Evolutionary conservation across 163 green algal genomes (phyloP).

Genomic region (Dunaliella salina): DNA sequence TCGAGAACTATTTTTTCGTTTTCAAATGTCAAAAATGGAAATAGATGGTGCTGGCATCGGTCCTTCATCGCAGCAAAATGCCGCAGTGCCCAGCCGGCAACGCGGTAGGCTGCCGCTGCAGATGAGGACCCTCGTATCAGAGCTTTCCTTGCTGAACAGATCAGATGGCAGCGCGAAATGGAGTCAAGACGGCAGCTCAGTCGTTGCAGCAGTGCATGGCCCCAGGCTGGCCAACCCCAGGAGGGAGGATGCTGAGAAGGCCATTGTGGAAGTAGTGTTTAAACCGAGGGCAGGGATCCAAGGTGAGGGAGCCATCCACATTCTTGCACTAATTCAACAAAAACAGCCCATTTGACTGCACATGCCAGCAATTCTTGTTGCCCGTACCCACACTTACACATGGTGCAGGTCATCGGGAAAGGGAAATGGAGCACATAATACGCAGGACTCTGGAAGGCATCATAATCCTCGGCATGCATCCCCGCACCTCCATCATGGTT

Average conservation of each 20-base stretch:
- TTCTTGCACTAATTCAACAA: too few relatives aligned
- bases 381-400: background rate
- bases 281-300: slow-evolving; percentile 46
- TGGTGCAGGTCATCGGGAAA: slow-evolving; percentile 29
- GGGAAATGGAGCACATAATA: slow-evolving; percentile 45
- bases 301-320: too few relatives aligned
- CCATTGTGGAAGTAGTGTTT: slow-evolving; percentile 59
- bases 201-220: slow-evolving; percentile 66
- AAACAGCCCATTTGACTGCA: too few relatives aligned
- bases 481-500: slow-evolving; percentile 46
- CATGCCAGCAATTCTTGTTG: too few relatives aligned
- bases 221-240: slow-evolving; percentile 40
- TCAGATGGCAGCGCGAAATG: slow-evolving; percentile 68
- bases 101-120: background rate
- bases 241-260: slow-evolving; percentile 56
- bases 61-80: background rate
- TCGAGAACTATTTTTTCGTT: too few relatives aligned
- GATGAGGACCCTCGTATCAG: slow-evolving; percentile 39
- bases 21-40: background rate
- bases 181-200: slow-evolving; percentile 53
- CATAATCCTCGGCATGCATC: slow-evolving; percentile 41
- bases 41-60: background rate
- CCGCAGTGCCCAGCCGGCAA: background rate
- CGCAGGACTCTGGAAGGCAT: slow-evolving; percentile 39
- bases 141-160: slow-evolving; percentile 48